phyloP scores from a whole-genome alignment of 371 early-diverging fungal species.

The Apophysomyces trapeziformis region DNA sequence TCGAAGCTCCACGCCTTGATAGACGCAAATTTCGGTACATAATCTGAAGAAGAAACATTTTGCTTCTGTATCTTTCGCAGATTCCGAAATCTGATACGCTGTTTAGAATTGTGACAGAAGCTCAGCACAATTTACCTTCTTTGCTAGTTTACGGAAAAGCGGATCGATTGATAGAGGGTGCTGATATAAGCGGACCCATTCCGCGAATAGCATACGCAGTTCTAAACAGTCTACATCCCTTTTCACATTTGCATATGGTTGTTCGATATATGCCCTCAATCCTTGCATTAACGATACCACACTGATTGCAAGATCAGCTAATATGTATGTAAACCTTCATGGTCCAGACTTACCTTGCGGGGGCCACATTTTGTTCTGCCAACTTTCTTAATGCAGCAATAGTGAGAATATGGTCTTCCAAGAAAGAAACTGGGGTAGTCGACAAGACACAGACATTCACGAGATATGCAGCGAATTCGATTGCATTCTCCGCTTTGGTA shows the following conservation, averaged over 20 bases:
- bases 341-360: slow-evolving; percentile 38
- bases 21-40: slow-evolving; percentile 81
- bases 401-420: slow-evolving; percentile 77
- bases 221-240: slow-evolving; percentile 61
- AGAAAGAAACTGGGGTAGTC: slow-evolving; percentile 56
- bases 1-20: slow-evolving; percentile 65
- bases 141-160: slow-evolving; percentile 58
- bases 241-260: slow-evolving; percentile 41
- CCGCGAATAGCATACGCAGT: slow-evolving; percentile 71
- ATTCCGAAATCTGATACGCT: slow-evolving; percentile 33
- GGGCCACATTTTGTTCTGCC: slow-evolving; percentile 62
- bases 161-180: slow-evolving; percentile 80
- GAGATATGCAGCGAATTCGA: slow-evolving; percentile 78
- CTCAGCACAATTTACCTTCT: slow-evolving; percentile 52
- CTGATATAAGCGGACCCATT: slow-evolving; percentile 90
- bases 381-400: slow-evolving; percentile 68
- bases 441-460: slow-evolving; percentile 71
- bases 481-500: slow-evolving; percentile 63
- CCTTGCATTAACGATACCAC: slow-evolving; percentile 31
- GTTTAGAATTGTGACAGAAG: not conserved
- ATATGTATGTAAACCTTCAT: not conserved
- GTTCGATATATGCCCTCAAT: slow-evolving; percentile 23
- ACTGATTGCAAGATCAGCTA: slow-evolving; percentile 22
- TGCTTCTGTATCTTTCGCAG: slow-evolving; percentile 69
- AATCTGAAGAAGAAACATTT: slow-evolving; percentile 86